Conservation (phyloP, 192 early-diverging fungal genomes). For the Coemansia sp. region DNA sequence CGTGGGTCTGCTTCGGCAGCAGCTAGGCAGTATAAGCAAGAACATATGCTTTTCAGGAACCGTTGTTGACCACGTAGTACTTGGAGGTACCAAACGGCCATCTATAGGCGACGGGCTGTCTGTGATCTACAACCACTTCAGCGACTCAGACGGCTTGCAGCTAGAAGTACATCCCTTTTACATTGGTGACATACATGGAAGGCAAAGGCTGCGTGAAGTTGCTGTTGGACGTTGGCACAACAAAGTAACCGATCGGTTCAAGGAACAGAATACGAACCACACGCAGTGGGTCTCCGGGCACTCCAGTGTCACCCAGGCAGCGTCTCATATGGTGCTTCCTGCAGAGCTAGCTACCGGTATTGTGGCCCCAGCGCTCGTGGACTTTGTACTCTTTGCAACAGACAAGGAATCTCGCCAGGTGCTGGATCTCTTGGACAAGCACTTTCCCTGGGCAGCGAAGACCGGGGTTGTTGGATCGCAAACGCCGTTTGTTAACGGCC, state of each 20-base stretch:
- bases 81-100: not conserved
- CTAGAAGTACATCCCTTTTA: slow-evolving; percentile 27
- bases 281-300: slow-evolving; percentile 14
- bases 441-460: slow-evolving; percentile 41
- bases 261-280: not conserved
- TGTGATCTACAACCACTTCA: slow-evolving; percentile 23
- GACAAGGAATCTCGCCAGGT: slow-evolving; percentile 42
- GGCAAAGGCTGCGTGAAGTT: slow-evolving; percentile 43
- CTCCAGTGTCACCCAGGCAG: slow-evolving; percentile 32
- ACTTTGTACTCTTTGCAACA: slow-evolving; percentile 26
- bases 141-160: not conserved
- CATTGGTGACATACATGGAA: slow-evolving; percentile 44
- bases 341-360: slow-evolving; percentile 17
- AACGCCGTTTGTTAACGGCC: slow-evolving; percentile 47
- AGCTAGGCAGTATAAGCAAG: not conserved
- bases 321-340: slow-evolving; percentile 29
- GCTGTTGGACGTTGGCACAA: slow-evolving; percentile 52
- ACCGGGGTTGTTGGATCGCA: slow-evolving; percentile 38
- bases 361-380: slow-evolving; percentile 9
- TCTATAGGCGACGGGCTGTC: slow-evolving; percentile 13
- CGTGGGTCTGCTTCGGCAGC: not conserved
- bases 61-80: slow-evolving; percentile 26
- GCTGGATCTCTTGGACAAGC: slow-evolving; percentile 25
- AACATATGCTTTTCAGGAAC: slow-evolving; percentile 13
- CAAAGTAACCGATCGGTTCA: slow-evolving; percentile 22